These are phyloP conservation scores for Penicillium soppii DNA, from an alignment of 495 filamentous ascomycete genomes.

Conservation along the genomic window DNA sequence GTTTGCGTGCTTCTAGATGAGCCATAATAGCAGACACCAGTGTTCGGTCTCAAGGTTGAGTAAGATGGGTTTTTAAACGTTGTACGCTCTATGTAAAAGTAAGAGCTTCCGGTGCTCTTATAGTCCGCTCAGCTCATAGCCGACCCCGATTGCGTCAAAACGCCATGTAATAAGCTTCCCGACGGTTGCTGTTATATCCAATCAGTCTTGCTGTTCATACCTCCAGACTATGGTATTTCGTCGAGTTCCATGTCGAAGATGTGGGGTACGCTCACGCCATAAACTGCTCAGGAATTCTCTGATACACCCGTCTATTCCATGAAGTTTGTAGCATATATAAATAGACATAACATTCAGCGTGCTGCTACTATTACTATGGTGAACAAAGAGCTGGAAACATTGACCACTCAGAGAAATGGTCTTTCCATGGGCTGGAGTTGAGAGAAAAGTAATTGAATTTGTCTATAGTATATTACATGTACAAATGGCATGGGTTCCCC, in stretches of 20 bases:
- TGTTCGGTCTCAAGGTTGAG: too few species aligned
- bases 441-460: too few species aligned
- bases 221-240: neutral
- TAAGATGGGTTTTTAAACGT: too few species aligned
- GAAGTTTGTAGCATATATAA: too few species aligned
- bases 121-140: neutral
- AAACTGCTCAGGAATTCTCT: neutral
- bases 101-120: neutral
- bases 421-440: too few species aligned
- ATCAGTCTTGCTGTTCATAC: neutral
- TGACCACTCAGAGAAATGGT: too few species aligned
- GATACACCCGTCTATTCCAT: neutral
- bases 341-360: too few species aligned
- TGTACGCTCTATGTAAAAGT: too few species aligned
- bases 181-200: neutral
- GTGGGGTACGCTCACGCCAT: neutral
- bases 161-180: neutral
- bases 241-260: neutral
- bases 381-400: too few species aligned
- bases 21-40: too few species aligned
- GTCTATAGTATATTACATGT: too few species aligned
- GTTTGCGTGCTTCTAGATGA: constrained; percentile 19
- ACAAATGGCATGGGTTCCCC: neutral
- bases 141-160: neutral
- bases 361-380: too few species aligned